phyloP scores from a whole-genome alignment of 2,329 filamentous ascomycete species.

The Oidium heveae region DNA sequence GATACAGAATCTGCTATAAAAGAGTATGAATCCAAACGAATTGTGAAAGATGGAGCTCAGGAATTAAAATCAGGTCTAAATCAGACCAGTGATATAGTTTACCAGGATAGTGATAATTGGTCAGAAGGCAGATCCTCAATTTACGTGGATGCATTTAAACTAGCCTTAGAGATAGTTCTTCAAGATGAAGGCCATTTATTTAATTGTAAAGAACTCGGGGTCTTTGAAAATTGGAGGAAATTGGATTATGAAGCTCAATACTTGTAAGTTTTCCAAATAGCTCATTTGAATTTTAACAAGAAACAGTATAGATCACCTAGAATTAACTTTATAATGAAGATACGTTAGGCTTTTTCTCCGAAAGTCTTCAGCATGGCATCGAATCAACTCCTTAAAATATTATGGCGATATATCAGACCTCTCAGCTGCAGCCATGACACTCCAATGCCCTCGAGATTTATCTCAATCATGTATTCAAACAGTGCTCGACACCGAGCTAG shows the following conservation, averaged over 20 bases:
- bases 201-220: slow-evolving; percentile 45
- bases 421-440: slow-evolving; percentile 31
- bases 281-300: slow-evolving; percentile 2
- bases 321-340: slow-evolving; percentile 19
- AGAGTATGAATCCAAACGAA: slow-evolving; percentile 43
- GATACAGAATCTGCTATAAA: slow-evolving; percentile 22
- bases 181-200: slow-evolving; percentile 78
- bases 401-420: slow-evolving; percentile 62
- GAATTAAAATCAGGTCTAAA: slow-evolving; percentile 24
- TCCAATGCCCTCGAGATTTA: slow-evolving; percentile 34
- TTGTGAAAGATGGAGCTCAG: slow-evolving; percentile 15
- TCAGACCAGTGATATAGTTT: slow-evolving; percentile 19
- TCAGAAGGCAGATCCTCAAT: slow-evolving; percentile 60
- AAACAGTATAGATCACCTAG: not conserved
- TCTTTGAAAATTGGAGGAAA: slow-evolving; percentile 53
- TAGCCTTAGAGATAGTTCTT: slow-evolving; percentile 71
- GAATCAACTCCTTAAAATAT: slow-evolving; percentile 52
- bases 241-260: slow-evolving; percentile 75
- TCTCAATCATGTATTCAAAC: slow-evolving; percentile 17
- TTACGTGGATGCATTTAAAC: slow-evolving; percentile 91
- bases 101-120: slow-evolving; percentile 27
- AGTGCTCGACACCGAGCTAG: slow-evolving; percentile 5
- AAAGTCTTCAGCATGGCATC: slow-evolving; percentile 81
- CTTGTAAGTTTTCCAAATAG: slow-evolving; percentile 30
- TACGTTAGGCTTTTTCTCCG: slow-evolving; percentile 83